These are phyloP conservation scores for Acrocalymma vagum DNA, from an alignment of 2,329 filamentous ascomycete genomes.

Conservation along the genomic window DNA sequence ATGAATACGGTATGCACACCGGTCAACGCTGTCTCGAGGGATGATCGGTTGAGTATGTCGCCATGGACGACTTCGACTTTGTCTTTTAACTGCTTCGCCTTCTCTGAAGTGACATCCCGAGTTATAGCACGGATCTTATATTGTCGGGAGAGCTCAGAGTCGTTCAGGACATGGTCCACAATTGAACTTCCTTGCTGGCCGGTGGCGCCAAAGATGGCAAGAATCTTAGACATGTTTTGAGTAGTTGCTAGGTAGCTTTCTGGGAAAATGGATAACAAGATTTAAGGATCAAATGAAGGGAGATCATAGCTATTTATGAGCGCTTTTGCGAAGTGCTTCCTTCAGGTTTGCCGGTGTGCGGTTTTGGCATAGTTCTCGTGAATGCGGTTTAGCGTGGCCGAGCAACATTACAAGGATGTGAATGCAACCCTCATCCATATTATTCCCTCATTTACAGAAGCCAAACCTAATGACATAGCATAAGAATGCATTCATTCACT, in stretches of 20 bases:
- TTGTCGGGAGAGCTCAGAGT: slow-evolving; percentile 54
- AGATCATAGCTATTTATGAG: slow-evolving; percentile 6
- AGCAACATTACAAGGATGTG: neutral
- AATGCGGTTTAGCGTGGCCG: slow-evolving; percentile 3
- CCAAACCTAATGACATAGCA: no score
- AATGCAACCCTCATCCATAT: no score
- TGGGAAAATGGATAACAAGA: no score
- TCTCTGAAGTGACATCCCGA: slow-evolving; percentile 51
- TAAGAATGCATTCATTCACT: no score
- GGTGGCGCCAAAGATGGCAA: slow-evolving; percentile 60
- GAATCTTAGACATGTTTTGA: slow-evolving; percentile 32
- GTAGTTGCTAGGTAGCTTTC: no score
- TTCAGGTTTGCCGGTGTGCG: slow-evolving; percentile 4
- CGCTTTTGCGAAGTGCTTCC: slow-evolving; percentile 3
- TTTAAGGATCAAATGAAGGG: slow-evolving; percentile 18
- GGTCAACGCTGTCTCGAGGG: slow-evolving; percentile 52
- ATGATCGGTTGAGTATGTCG: slow-evolving; percentile 50
- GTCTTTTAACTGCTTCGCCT: slow-evolving; percentile 38
- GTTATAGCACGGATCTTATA: slow-evolving; percentile 62
- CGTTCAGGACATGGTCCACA: slow-evolving; percentile 55
- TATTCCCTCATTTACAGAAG: no score
- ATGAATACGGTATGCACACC: slow-evolving; percentile 60
- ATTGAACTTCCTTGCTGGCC: slow-evolving; percentile 62
- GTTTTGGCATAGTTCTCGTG: slow-evolving; percentile 1
- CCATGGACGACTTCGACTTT: slow-evolving; percentile 50